phyloP scores from a whole-genome alignment of 176 grass and related monocot genomes.

The Hordeum marinum region DNA sequence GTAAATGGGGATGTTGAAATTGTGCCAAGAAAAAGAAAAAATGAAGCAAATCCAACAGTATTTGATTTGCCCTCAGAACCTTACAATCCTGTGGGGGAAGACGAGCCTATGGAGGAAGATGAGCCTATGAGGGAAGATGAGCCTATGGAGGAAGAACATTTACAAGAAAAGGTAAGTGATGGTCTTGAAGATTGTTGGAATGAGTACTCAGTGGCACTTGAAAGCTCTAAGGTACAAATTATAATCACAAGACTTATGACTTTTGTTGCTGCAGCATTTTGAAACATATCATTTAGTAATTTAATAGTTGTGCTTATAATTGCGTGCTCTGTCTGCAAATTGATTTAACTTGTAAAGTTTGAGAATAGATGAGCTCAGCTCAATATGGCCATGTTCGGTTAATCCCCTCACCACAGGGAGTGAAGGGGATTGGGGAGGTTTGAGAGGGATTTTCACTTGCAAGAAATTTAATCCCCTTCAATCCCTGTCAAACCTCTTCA shows the following conservation, averaged over 20 bases:
- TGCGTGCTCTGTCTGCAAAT: neutral
- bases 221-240: slow-evolving; percentile 75
- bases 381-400: neutral
- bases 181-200: slow-evolving; percentile 88
- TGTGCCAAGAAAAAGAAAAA: slow-evolving; percentile 30
- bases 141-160: slow-evolving; percentile 34
- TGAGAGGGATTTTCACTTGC: too few relatives aligned
- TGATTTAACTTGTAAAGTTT: neutral
- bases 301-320: slow-evolving; percentile 16
- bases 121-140: neutral
- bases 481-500: too few relatives aligned
- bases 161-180: slow-evolving; percentile 48
- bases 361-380: neutral
- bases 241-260: neutral
- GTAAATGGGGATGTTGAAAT: slow-evolving; percentile 3
- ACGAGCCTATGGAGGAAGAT: slow-evolving; percentile 14
- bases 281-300: neutral
- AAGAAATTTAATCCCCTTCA: too few relatives aligned
- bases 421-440: too few relatives aligned
- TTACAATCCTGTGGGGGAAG: neutral
- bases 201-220: slow-evolving; percentile 75
- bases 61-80: slow-evolving; percentile 27
- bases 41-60: slow-evolving; percentile 3
- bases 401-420: too few relatives aligned
- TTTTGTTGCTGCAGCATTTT: neutral